A percentile compares a stretch with the other conserved stretches of the same genome.
Conservation (phyloP, 768 basidiomycete species). For the Cubamyces sp. region DNA sequence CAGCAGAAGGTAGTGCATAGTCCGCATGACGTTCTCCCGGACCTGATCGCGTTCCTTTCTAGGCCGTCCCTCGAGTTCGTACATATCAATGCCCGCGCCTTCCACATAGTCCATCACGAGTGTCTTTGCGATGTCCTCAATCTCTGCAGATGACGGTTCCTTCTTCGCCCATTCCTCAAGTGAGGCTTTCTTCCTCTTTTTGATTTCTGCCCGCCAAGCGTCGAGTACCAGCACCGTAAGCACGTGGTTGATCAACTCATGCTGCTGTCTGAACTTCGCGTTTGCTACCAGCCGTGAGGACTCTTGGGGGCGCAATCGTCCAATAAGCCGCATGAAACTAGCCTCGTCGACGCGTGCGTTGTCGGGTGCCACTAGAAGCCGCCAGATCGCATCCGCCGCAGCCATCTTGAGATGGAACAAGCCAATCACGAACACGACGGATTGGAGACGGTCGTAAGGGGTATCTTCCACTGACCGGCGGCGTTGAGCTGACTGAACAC, state of each 20-base stretch:
- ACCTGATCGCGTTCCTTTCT: slow-evolving; percentile 34
- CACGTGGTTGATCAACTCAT: slow-evolving; percentile 35
- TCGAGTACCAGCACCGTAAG: slow-evolving; percentile 16
- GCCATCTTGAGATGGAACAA: slow-evolving; percentile 44
- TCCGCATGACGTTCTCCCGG: slow-evolving; percentile 39
- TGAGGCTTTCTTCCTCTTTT: slow-evolving; percentile 8
- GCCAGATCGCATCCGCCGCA: slow-evolving; percentile 28
- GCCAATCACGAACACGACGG: slow-evolving; percentile 38
- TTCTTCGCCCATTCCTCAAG: slow-evolving; percentile 38
- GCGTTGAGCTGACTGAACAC: slow-evolving; percentile 11
- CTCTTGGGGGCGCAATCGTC: slow-evolving; percentile 33
- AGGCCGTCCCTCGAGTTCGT: not conserved
- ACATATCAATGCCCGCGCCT: slow-evolving; percentile 8
- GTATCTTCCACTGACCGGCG: slow-evolving; percentile 34
- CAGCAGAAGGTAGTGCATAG: slow-evolving; percentile 40
- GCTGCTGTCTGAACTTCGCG: slow-evolving; percentile 37
- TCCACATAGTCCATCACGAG: slow-evolving; percentile 26
- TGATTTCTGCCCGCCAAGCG: slow-evolving; percentile 36
- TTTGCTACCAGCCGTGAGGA: slow-evolving; percentile 30
- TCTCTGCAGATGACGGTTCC: slow-evolving; percentile 34
- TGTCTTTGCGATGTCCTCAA: slow-evolving; percentile 29
- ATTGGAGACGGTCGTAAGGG: slow-evolving; percentile 36
- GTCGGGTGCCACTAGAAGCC: not conserved
- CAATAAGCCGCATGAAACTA: slow-evolving; percentile 22
- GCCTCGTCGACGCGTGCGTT: slow-evolving; percentile 20